These are phyloP conservation scores for Exophiala xenobiotica DNA, from an alignment of 2,329 filamentous ascomycete species.

Conservation along the genomic window DNA sequence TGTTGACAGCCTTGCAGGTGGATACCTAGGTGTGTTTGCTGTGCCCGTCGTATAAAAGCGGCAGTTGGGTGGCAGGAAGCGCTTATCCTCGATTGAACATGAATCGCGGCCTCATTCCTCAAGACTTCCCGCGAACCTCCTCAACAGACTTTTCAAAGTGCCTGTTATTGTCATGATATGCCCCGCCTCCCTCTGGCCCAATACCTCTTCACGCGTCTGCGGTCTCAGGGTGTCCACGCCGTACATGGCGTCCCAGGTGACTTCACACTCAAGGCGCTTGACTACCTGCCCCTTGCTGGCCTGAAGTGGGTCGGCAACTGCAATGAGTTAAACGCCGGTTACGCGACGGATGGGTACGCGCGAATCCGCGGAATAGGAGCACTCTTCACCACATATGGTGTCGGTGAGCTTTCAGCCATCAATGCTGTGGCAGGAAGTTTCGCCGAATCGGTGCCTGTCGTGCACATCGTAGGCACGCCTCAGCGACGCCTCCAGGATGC, in stretches of 20 bases:
- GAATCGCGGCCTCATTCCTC: too few relatives aligned
- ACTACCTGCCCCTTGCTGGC: conserved; percentile 54
- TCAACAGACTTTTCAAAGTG: too few relatives aligned
- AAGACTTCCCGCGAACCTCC: too few relatives aligned
- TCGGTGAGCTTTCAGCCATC: conserved; percentile 50
- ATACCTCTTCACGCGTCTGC: conserved; percentile 52
- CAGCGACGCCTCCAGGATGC: conserved; percentile 48
- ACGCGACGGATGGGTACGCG: conserved; percentile 75
- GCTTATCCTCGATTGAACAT: too few relatives aligned
- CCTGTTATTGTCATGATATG: neutral
- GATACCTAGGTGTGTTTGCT: too few relatives aligned
- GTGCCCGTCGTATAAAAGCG: too few relatives aligned
- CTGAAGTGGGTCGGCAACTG: conserved; percentile 60
- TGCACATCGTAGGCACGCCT: conserved; percentile 61
- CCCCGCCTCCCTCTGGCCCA: conserved; percentile 35
- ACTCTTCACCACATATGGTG: conserved; percentile 59
- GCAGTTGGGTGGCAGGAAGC: too few relatives aligned
- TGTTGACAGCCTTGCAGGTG: too few relatives aligned
- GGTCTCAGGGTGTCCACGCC: conserved; percentile 48
- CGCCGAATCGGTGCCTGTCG: conserved; percentile 57
- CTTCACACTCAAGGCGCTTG: conserved; percentile 47
- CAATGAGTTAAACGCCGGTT: conserved; percentile 65
- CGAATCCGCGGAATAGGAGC: conserved; percentile 47
- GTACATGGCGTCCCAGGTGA: conserved; percentile 54
- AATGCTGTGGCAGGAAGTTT: conserved; percentile 48